Evolutionary conservation across 257 asterid genomes (phyloP), one percentile per base, ranked within the genome.

Genomic region (Solanum medicagineum): DNA sequence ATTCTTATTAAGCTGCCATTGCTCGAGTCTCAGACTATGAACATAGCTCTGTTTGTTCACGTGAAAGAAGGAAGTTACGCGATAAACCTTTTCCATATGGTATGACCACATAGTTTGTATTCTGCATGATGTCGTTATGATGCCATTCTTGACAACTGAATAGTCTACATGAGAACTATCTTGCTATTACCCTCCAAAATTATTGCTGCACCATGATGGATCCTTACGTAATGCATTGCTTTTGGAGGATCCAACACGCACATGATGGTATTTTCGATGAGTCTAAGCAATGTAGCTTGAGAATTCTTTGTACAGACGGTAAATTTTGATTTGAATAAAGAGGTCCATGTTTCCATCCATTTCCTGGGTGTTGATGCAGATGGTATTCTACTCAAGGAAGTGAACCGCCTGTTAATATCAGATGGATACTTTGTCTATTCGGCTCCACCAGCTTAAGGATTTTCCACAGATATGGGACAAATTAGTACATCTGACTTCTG

Each of bases 391-490:
- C 91, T 96, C 54, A 96, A 93, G 90, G 98, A 97, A 91, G 93
- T 89, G 86, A 94, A 93, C 86, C 98, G 98, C 73, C 88, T 95
- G 66, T 84, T 95, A 85, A 90, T 98, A 66, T 14, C 94, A 73
- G 90, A 94, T 86, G 98, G 99, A 56, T 95, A 92, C 71, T 97
- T 97, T 81, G 97, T 95, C 45, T 97, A 97, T 92, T 94, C 97
- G 20, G 98, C 98, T 85, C 98, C 99, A 89, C 98, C 98, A 51
- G 98, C 98, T 36, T 97, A 95, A 95, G 90, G 98, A 93, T 83
- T 97, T 88, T 87, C 98, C 96, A 1, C 36, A 85, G 55, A 92
- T 95, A 88, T 97, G 98, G 99, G 93, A 93, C 84, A 93, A 92
- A 91, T 87, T 95, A 91, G 87, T 87, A 87, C 91, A 87, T 62